Evolutionary conservation across 2,329 filamentous ascomycete species (phyloP).

Genomic region (Calonectria naviculata): DNA sequence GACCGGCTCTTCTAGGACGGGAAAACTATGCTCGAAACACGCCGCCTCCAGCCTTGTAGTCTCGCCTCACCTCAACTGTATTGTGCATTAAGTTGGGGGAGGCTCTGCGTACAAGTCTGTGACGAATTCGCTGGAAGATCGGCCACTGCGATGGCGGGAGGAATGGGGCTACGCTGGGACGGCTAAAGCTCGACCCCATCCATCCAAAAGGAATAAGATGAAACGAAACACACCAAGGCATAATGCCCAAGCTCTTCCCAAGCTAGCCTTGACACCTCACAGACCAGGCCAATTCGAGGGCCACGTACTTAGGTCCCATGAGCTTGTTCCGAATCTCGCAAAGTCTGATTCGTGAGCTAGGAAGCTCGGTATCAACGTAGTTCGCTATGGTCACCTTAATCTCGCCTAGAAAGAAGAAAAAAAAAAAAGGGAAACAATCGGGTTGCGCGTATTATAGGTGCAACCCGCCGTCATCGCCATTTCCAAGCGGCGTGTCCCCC

Average conservation of each 20-base stretch:
- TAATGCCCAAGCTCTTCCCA: conserved; percentile 6
- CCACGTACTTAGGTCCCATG: neutral
- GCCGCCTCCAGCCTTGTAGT: neutral
- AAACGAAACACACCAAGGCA: conserved; percentile 24
- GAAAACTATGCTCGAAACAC: conserved; percentile 2
- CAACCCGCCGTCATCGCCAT: neutral
- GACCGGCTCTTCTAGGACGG: neutral
- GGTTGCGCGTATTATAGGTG: neutral
- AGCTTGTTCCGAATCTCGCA: neutral
- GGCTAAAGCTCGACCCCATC: neutral
- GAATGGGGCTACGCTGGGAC: conserved; percentile 7
- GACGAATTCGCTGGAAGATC: conserved; percentile 1
- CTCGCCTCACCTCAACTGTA: neutral
- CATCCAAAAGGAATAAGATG: conserved; percentile 2
- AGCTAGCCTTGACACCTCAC: conserved; percentile 6
- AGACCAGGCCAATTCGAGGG: neutral
- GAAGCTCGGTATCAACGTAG: neutral
- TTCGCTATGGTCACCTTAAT: neutral
- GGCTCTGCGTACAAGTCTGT: neutral
- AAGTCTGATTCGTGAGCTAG: neutral
- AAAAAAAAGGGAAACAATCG: too few species aligned
- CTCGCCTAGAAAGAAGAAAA: neutral
- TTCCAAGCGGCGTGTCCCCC: neutral
- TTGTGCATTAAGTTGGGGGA: neutral
- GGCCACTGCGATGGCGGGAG: neutral